These are phyloP conservation scores for cucumber (Cucumis sativus) DNA, from an alignment of 306 rosid genomes.

Conservation along the genomic window Cucumber_9930_V3 NC_026657.2:36101001-36101500, in stretches of 20 bases:
- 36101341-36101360: constrained; percentile 25
- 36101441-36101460: constrained; percentile 63
- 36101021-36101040: background rate
- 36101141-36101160: background rate
- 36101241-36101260: background rate
- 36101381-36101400: constrained; percentile 92
- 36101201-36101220: background rate
- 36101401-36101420: constrained; percentile 95
- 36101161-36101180: background rate
- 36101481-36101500: constrained; percentile 80
- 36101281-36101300: background rate
- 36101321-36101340: constrained; percentile 12
- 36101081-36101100: too few relatives aligned
- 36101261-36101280: constrained; percentile 48
- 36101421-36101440: constrained; percentile 85
- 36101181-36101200: background rate
- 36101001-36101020: background rate
- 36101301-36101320: constrained; percentile 29
- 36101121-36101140: background rate
- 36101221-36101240: background rate
- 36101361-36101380: constrained; percentile 83
- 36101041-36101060: background rate
- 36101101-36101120: background rate
- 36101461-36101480: constrained; percentile 99
- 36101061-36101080: background rate